Evolutionary conservation across 352 stramenopile genomes (phyloP), one percentile per base, ranked within the genome.

Genomic region (Globisporangium sylvaticum): DNA sequence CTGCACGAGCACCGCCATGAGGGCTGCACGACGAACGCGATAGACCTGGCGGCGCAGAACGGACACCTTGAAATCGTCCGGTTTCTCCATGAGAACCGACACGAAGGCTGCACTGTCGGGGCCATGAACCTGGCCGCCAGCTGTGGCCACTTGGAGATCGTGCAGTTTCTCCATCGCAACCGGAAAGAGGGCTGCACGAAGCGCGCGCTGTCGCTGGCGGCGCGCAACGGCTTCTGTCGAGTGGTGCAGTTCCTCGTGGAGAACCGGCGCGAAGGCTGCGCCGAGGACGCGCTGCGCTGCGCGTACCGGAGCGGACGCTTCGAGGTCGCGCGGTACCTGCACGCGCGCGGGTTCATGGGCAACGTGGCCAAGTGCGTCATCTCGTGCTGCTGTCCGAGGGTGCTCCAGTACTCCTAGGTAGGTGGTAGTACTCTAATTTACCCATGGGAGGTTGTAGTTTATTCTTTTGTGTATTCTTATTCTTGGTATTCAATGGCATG

Each of bases 231-330:
- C 20, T 48, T 55, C 18, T 15, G 31, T 5, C 12, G 5, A 9
- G 25, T 69, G 2, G 63, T 68, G 18, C 34, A 65, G 39, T 68
- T 68, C 29, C 54, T 68, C 37, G 31, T 60, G 25, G 54, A 69
- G 55, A 25, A 69, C 39, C 64, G 64, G 9, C 10, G n/a, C 10
- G 64, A 69, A 10, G 64, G 64, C 2, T 69, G 62, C n/a, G 55
- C 53, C 9, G 63, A 62, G 25, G 63, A 58, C 20, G 63, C 63
- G 12, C 34, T 66, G 0, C 48, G 32, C 1, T 27, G 27, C 12
- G 61, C 61, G 22, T 58, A 53, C 31, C 46, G 61, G 29, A 66
- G 34, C 12, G 61, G 61, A 20, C 61, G 61, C 42, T 66, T 66
- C 24, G 61, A 66, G 22, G 61, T 66, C 48, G 61, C 61, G 31